A percentile compares a stretch with the other conserved stretches of the same genome.
phyloP scores from a whole-genome alignment of 148 eudicot genomes.

The Hydrangea macrophylla region DNA sequence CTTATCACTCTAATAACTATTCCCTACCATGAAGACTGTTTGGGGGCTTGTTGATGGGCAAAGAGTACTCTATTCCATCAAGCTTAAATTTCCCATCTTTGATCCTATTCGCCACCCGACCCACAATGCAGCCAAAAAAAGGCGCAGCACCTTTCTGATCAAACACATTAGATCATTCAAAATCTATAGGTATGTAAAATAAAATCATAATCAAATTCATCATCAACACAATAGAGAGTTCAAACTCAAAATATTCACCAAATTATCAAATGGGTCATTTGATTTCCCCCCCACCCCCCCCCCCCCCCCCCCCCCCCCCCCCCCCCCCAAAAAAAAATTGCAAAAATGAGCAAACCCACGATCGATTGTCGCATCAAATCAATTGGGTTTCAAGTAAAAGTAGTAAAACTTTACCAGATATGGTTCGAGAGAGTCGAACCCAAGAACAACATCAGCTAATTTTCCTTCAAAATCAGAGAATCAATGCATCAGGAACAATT shows the following conservation, averaged over 20 bases:
- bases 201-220: neutral
- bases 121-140: conserved; percentile 90
- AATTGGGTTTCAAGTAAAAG: neutral
- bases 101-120: conserved; percentile 97
- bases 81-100: conserved; percentile 83
- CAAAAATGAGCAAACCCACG: neutral
- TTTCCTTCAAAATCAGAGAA: conserved; percentile 52
- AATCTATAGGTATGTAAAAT: neutral
- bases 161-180: conserved; percentile 8
- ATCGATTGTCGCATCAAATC: neutral
- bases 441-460: conserved; percentile 92
- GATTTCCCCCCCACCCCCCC: too few relatives aligned
- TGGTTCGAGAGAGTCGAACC: conserved; percentile 90
- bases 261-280: neutral
- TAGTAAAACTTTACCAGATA: conserved; percentile 50
- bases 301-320: too few relatives aligned
- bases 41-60: conserved; percentile 84
- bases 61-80: conserved; percentile 59
- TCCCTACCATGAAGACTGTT: conserved; percentile 85
- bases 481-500: conserved; percentile 13
- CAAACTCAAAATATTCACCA: neutral
- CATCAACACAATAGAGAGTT: neutral
- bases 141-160: conserved; percentile 77
- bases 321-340: too few relatives aligned
- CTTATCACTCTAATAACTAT: too few relatives aligned